Evolutionary conservation across 164 flowering plant genomes (phyloP), one percentile per base, ranked within the genome.

Genomic region (Warburgia ugandensis): DNA sequence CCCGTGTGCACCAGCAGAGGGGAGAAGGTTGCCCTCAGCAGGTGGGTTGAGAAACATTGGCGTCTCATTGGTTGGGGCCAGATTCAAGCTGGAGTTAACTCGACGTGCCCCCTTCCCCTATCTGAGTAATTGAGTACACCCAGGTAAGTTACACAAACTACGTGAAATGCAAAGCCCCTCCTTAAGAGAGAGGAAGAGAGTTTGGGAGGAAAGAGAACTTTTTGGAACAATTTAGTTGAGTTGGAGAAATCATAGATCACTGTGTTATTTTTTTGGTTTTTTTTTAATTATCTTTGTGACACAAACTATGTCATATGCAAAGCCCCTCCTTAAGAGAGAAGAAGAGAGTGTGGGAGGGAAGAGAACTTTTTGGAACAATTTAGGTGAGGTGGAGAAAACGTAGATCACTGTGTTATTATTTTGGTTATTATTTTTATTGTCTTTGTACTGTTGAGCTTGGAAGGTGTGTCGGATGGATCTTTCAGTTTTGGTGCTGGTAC

Each of bases 31-130:
- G 97, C 95, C 3, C 76, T 90, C 2, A 90, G 95, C 47, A 64
- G 92, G 10, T 59, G 89, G 29, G 81, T 90, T 14, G 96, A 84
- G 68, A 80, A 80, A 71, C 86, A 81, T 45, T 86, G 96, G 96
- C 86, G 86, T 31, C 84, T 82, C 10, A 90, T 90, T 54, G 96
- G 96, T 0, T 90, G 95, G 96, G 97, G 97, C 9, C 80, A 82
- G 53, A 86, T 90, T 53, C 89, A 79, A 55, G 94, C 91, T 9
- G 97, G 97, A 44, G 46, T 63, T 3, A 84, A 5, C 78, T 90
- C 6, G 85, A 90, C 2, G 72, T 84, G 25, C 94, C 95, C 83
- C 95, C 19, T 69, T 72, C 60, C 82, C 86, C 53, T 56, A 23
- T 10, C 10, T 16, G 19, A n/a, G 23, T 37, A 6, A 6, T 9